Conservation (phyloP, 805 yeast genomes). For the Nakazawaea sp. region DNA sequence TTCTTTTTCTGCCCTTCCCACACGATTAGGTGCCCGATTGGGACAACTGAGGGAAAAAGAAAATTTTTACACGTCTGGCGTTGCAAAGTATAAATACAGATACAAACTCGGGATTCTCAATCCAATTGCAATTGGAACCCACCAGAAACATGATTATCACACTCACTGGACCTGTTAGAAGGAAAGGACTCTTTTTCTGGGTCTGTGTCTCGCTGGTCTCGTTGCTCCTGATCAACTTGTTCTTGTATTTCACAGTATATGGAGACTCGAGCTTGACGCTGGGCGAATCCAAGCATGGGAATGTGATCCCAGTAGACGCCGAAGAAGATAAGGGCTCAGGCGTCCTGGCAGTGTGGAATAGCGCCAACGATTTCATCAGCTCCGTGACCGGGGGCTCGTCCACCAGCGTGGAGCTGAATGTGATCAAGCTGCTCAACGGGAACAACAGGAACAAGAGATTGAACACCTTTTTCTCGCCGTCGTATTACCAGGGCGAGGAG, state of each 20-base stretch:
- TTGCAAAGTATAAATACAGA: no score
- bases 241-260: constrained; percentile 8
- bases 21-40: no score
- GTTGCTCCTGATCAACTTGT: constrained; percentile 6
- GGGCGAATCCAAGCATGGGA: neutral
- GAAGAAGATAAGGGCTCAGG: neutral
- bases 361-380: constrained; percentile 6
- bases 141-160: constrained; percentile 9
- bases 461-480: constrained; percentile 3
- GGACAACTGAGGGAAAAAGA: neutral
- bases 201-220: constrained; percentile 1
- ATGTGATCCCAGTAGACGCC: neutral
- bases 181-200: constrained; percentile 7
- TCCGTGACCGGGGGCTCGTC: constrained; percentile 5
- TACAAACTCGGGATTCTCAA: no score
- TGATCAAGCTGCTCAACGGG: neutral
- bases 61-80: neutral
- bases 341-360: neutral
- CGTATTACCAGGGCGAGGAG: constrained; percentile 1
- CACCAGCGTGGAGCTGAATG: neutral
- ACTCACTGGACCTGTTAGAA: constrained; percentile 6
- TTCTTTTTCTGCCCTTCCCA: no score
- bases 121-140: no score
- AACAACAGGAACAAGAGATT: constrained; percentile 8
- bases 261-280: neutral